phyloP scores from a whole-genome alignment of 768 basidiomycete genomes.

The Saitozyma sp. region DNA sequence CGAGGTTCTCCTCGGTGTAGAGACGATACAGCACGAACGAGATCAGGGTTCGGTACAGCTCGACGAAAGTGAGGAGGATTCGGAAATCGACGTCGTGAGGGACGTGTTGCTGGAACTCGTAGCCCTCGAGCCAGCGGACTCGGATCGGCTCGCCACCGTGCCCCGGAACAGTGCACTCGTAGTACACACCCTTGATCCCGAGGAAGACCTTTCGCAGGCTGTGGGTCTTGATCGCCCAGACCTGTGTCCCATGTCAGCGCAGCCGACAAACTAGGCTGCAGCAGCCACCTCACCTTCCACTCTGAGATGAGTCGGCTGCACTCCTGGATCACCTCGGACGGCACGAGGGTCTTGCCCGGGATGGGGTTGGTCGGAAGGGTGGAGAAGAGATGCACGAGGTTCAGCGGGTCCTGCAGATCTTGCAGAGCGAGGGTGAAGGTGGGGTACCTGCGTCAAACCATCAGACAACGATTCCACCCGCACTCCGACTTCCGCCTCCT shows the following conservation, averaged over 20 bases:
- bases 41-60: constrained; percentile 93
- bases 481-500: neutral
- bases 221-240: constrained; percentile 81
- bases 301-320: constrained; percentile 86
- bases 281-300: constrained; percentile 59
- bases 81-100: constrained; percentile 94
- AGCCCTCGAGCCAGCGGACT: constrained; percentile 83
- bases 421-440: constrained; percentile 93
- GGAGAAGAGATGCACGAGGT: constrained; percentile 90
- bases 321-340: constrained; percentile 80
- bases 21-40: constrained; percentile 97
- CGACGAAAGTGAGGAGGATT: constrained; percentile 96
- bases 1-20: constrained; percentile 87
- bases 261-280: too few species aligned
- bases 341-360: constrained; percentile 57
- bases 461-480: too few species aligned
- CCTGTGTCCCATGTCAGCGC: neutral
- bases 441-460: constrained; percentile 65
- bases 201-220: constrained; percentile 87
- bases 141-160: constrained; percentile 76
- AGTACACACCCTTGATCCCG: constrained; percentile 97
- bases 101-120: constrained; percentile 94
- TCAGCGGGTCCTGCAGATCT: constrained; percentile 95
- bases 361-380: constrained; percentile 80
- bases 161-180: constrained; percentile 84